Evolutionary conservation across 805 yeast species (phyloP), one percentile per base, ranked within the genome.

Genomic region (Zygotorulaspora chibaensis): DNA sequence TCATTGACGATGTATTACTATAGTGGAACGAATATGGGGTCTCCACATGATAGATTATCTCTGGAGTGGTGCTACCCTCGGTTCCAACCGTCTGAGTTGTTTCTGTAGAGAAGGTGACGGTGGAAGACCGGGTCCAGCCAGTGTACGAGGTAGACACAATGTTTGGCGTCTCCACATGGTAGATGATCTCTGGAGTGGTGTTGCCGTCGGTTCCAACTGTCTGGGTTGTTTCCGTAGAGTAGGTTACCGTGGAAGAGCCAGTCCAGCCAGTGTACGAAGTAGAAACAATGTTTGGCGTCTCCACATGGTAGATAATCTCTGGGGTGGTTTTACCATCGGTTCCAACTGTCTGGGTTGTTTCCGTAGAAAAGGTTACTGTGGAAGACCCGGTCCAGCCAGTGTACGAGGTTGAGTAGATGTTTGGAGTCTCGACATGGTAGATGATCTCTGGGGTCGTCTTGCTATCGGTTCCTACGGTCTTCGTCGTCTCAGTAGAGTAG

Each of bases 251-350:
- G 13, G n/a, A 20, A 9, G 13, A 13, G 18, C 25, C 25, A 7
- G 23, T 16, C 30, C 15, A 41, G 17, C 39, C 39, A 3, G 46
- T 42, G 46, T 35, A 35, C 3, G 40, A 13, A 1, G 41, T 42
- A 6, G 40, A 26, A 1, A 30, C 40, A 12, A 26, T 9, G 11
- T 38, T 29, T 10, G 56, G 56, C 15, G 54, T 51, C 31, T 48
- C 52, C 10, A 54, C 56, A 29, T 49, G 48, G 51, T 45, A 45
- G 38, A 52, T 41, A 12, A 43, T 43, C 28, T 45, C 53, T 6
- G 46, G 33, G 8, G 53, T 53, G 3, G 50, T 18, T 1, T 9
- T 13, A 3, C 50, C 43, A 28, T 53, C 51, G 20, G 49, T 38
- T 8, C 51, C 51, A 12, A 36, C 33, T 11, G 39, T 36, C 17